Evolutionary conservation across 139 green algal species (phyloP).

Genomic region (Diplosphaera chodatii): DNA sequence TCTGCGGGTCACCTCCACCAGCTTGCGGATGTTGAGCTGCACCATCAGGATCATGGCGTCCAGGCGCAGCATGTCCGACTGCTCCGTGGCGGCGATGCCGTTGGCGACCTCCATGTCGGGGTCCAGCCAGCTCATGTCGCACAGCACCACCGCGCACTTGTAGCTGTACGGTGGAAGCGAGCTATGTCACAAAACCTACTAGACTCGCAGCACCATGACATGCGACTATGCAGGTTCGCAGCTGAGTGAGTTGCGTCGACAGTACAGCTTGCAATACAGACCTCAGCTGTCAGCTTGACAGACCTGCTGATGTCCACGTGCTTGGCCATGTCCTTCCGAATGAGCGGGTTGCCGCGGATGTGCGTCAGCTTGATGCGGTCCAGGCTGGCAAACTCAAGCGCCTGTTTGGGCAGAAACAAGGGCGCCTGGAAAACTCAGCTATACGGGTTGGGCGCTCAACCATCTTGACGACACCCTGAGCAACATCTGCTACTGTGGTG

Average conservation of each 20-base stretch:
- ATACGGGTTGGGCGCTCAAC: no score
- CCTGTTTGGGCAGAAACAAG: no score
- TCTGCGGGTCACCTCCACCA: constrained; percentile 27
- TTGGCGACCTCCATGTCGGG: constrained; percentile 36
- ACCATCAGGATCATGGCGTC: constrained; percentile 38
- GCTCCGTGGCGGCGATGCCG: constrained; percentile 27
- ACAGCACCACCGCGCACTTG: constrained; percentile 36
- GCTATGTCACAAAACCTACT: no score
- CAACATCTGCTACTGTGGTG: no score
- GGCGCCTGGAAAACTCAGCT: no score
- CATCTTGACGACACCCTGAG: no score
- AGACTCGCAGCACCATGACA: no score
- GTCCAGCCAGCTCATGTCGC: constrained; percentile 37
- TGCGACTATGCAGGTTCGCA: no score
- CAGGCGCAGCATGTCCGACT: constrained; percentile 43
- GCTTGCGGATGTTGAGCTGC: constrained; percentile 53
- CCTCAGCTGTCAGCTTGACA: no score
- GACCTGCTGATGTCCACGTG: background rate
- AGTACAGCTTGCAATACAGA: no score
- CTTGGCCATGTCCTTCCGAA: constrained; percentile 9
- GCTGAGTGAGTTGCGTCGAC: no score
- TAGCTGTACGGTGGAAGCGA: constrained; percentile 7
- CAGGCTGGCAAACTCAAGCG: no score
- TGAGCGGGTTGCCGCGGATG: constrained; percentile 25
- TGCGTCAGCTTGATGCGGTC: constrained; percentile 17